Evolutionary conservation across 2,329 filamentous ascomycete genomes (phyloP).

Genomic region (Lojkania enalia): DNA sequence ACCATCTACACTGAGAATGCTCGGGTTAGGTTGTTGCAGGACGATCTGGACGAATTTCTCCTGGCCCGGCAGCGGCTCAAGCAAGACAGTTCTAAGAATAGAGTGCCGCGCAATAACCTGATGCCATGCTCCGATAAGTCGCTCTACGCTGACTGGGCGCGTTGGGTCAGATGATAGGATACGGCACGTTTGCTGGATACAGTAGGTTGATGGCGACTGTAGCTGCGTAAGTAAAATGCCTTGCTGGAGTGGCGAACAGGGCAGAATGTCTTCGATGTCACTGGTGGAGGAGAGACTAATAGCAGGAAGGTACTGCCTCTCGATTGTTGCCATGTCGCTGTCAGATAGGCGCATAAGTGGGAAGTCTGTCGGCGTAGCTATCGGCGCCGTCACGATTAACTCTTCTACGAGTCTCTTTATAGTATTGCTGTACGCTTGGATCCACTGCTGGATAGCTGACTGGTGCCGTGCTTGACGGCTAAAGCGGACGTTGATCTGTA

Average conservation of each 20-base stretch:
- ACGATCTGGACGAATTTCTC: conserved; percentile 17
- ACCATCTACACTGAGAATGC: conserved; percentile 9
- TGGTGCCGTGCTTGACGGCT: conserved; percentile 16
- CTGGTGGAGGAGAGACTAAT: conserved; percentile 12
- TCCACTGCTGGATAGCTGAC: conserved; percentile 19
- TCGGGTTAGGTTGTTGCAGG: conserved; percentile 8
- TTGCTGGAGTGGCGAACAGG: conserved; percentile 15
- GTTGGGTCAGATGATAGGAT: conserved; percentile 9
- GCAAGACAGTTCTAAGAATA: conserved; percentile 22
- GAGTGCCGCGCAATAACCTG: conserved; percentile 23
- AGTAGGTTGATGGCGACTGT: conserved; percentile 8
- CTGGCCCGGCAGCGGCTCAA: conserved; percentile 10
- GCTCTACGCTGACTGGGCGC: conserved; percentile 11
- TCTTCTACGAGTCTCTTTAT: conserved; percentile 5
- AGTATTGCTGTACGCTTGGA: conserved; percentile 9
- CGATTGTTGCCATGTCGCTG: conserved; percentile 14
- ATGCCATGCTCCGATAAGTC: conserved; percentile 14
- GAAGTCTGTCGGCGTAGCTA: too few species aligned
- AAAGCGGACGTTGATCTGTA: conserved; percentile 15
- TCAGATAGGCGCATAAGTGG: conserved; percentile 19
- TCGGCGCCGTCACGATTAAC: too few species aligned
- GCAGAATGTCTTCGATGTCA: conserved; percentile 10
- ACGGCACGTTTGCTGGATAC: conserved; percentile 14
- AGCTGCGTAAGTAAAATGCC: conserved; percentile 15
- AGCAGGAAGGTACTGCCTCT: conserved; percentile 11